phyloP scores from a whole-genome alignment of 2,329 filamentous ascomycete genomes.

The Ophiocordyceps camponoti-leonardi region DNA sequence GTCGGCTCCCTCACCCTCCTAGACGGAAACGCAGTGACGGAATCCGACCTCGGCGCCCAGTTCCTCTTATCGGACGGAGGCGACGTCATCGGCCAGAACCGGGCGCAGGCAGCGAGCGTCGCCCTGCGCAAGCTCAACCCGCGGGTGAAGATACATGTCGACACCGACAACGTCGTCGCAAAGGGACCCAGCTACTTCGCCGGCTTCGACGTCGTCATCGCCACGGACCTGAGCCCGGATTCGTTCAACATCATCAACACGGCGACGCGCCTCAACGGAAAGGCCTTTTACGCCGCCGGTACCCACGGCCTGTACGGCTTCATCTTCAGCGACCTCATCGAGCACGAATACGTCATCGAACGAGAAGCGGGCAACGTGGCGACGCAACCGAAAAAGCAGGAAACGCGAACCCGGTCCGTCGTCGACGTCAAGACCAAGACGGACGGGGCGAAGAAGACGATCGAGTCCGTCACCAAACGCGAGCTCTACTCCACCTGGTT shows the following conservation, averaged over 20 bases:
- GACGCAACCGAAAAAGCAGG: constrained; percentile 39
- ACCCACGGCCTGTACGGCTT: constrained; percentile 87
- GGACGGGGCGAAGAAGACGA: constrained; percentile 47
- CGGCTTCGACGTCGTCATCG: constrained; percentile 71
- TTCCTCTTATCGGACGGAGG: constrained; percentile 58
- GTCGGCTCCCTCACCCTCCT: constrained; percentile 80
- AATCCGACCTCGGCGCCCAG: constrained; percentile 65
- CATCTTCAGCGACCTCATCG: constrained; percentile 83
- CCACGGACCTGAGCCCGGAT: constrained; percentile 67
- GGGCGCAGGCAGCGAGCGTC: constrained; percentile 63
- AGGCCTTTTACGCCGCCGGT: constrained; percentile 77
- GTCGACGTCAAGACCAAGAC: constrained; percentile 53
- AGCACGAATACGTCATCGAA: constrained; percentile 80
- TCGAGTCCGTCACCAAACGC: constrained; percentile 80
- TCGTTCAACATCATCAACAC: constrained; percentile 70
- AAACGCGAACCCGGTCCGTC: constrained; percentile 65
- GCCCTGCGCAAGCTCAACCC: constrained; percentile 78
- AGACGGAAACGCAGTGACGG: constrained; percentile 58
- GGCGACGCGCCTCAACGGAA: constrained; percentile 58
- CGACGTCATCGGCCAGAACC: constrained; percentile 59
- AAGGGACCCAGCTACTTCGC: constrained; percentile 62
- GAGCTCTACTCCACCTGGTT: constrained; percentile 81
- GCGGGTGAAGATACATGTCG: constrained; percentile 59
- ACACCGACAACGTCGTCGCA: constrained; percentile 46
- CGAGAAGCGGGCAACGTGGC: constrained; percentile 63